Conservation (phyloP, 768 basidiomycete genomes). For the Scleroderma citrinum region DNA sequence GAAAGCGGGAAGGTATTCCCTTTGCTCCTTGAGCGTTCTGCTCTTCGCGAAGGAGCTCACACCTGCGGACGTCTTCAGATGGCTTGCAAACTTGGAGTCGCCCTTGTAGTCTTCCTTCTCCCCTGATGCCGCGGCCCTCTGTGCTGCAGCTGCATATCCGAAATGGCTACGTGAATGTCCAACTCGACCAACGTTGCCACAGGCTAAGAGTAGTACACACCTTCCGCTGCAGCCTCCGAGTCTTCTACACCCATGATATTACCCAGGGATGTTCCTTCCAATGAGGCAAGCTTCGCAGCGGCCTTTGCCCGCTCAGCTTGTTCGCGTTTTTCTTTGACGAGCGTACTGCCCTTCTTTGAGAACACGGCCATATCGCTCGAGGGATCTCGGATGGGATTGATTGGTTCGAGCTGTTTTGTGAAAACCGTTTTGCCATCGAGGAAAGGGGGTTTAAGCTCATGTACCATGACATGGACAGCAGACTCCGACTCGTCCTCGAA, state of each 20-base stretch:
- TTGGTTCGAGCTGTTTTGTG: conserved; percentile 94
- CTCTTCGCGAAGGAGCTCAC: conserved; percentile 76
- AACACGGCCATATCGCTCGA: conserved; percentile 96
- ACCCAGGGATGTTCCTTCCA: conserved; percentile 91
- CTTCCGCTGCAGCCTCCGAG: conserved; percentile 88
- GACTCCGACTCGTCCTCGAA: conserved; percentile 96
- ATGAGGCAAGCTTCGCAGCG: conserved; percentile 87
- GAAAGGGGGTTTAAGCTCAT: conserved; percentile 96
- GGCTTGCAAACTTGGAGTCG: conserved; percentile 95
- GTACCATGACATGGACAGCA: conserved; percentile 95
- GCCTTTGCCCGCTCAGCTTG: conserved; percentile 95
- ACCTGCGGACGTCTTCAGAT: conserved; percentile 75
- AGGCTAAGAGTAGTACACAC: conserved; percentile 41
- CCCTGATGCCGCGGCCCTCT: conserved; percentile 42
- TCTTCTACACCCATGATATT: conserved; percentile 98
- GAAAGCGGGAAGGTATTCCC: conserved; percentile 96
- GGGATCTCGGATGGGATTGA: conserved; percentile 91
- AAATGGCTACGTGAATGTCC: conserved; percentile 74
- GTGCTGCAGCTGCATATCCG: conserved; percentile 45
- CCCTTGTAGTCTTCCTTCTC: conserved; percentile 76
- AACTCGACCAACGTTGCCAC: conserved; percentile 40
- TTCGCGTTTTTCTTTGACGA: conserved; percentile 94
- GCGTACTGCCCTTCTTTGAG: conserved; percentile 90
- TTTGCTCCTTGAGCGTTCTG: conserved; percentile 86
- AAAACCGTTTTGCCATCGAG: conserved; percentile 94